Conservation (phyloP, 1,139 yeast genomes). For the Saccharomyces pastorianus region DNA sequence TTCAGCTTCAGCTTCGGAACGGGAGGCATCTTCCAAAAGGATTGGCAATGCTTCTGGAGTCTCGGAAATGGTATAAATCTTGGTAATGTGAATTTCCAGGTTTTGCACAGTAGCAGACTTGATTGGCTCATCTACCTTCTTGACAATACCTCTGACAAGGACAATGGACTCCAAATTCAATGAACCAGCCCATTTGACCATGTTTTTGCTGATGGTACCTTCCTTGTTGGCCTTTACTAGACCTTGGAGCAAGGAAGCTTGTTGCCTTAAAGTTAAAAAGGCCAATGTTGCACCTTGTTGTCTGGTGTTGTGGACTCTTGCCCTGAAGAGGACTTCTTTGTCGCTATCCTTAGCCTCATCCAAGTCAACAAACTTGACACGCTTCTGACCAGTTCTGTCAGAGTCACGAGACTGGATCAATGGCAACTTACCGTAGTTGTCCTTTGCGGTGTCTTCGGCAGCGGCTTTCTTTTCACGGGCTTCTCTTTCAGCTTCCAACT, state of each 20-base stretch:
- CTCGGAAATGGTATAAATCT: slow-evolving; percentile 70
- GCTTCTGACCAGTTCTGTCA: slow-evolving; percentile 42
- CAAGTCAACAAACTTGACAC: slow-evolving; percentile 52
- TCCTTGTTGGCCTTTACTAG: slow-evolving; percentile 52
- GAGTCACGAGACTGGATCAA: slow-evolving; percentile 66
- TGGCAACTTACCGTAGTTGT: slow-evolving; percentile 82
- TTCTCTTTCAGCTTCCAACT: slow-evolving; percentile 73
- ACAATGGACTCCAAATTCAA: slow-evolving; percentile 87
- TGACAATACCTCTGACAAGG: slow-evolving; percentile 76
- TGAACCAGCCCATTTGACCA: slow-evolving; percentile 93
- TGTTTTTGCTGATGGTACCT: slow-evolving; percentile 76
- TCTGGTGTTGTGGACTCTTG: slow-evolving; percentile 87
- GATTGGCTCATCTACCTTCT: slow-evolving; percentile 77
- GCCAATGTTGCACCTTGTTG: slow-evolving; percentile 94
- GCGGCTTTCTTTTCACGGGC: slow-evolving; percentile 51
- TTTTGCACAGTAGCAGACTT: slow-evolving; percentile 90
- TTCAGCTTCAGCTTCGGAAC: slow-evolving; percentile 93
- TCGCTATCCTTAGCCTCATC: slow-evolving; percentile 59
- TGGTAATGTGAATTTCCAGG: slow-evolving; percentile 70
- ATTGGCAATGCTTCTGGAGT: slow-evolving; percentile 92
- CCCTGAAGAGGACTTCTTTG: slow-evolving; percentile 74
- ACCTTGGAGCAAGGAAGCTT: slow-evolving; percentile 72
- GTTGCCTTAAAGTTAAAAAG: slow-evolving; percentile 87
- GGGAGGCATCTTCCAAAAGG: slow-evolving; percentile 88
- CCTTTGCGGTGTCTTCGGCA: slow-evolving; percentile 78